These are phyloP conservation scores for Camelina sativa DNA, from an alignment of 345 rosid species.

Conservation along the genomic window DNA sequence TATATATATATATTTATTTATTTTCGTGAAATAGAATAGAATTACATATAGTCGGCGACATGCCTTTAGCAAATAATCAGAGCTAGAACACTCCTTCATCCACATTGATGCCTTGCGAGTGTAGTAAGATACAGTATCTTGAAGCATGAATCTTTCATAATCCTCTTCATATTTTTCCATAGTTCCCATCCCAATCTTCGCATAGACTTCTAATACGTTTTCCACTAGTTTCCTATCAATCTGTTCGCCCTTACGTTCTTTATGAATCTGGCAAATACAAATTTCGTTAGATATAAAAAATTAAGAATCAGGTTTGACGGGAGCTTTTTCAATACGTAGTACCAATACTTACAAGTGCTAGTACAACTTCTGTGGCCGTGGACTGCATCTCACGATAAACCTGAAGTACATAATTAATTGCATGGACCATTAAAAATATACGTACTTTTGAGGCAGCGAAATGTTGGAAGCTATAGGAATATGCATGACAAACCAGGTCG, in stretches of 20 bases:
- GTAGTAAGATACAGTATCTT: conserved; percentile 63
- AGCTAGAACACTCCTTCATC: conserved; percentile 67
- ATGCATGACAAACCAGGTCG: conserved; percentile 26
- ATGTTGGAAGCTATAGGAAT: neutral
- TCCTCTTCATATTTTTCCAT: conserved; percentile 61
- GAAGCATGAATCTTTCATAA: conserved; percentile 64
- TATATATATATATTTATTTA: neutral
- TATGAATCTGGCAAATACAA: conserved; percentile 30
- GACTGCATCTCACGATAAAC: conserved; percentile 55
- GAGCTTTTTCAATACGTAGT: neutral
- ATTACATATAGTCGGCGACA: neutral
- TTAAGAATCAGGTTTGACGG: neutral
- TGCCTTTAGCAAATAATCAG: conserved; percentile 66
- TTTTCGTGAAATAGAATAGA: neutral
- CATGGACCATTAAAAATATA: neutral
- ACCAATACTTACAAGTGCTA: conserved; percentile 54
- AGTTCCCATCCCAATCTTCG: conserved; percentile 64
- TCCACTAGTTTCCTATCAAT: conserved; percentile 67
- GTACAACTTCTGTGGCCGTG: conserved; percentile 57
- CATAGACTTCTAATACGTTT: conserved; percentile 66
- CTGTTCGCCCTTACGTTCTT: conserved; percentile 76
- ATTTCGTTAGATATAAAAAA: no score
- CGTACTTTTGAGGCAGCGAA: neutral
- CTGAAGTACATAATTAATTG: conserved; percentile 28
- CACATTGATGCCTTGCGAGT: conserved; percentile 71